Conservation (phyloP, 2,329 filamentous ascomycete genomes). For the Hypoxylon sp. region DNA sequence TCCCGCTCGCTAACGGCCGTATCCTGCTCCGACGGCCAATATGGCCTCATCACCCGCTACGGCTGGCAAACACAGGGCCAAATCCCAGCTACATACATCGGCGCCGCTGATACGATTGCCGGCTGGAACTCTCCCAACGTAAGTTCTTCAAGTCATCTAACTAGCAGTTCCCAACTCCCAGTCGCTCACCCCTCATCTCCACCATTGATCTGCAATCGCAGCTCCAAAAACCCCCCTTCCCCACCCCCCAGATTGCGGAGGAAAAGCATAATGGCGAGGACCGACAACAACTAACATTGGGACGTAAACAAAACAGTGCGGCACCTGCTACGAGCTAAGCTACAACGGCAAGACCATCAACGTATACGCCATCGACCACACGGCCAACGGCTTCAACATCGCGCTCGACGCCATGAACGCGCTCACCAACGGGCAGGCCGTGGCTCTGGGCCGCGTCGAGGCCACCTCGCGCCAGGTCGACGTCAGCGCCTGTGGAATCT, state of each 20-base stretch:
- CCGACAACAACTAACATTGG: conserved; percentile 7
- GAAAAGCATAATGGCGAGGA: too few species aligned
- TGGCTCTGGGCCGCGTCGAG: conserved; percentile 66
- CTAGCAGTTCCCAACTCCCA: background rate
- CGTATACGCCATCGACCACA: conserved; percentile 70
- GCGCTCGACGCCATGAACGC: conserved; percentile 69
- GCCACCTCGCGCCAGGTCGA: conserved; percentile 63
- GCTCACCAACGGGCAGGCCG: conserved; percentile 67
- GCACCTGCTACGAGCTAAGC: conserved; percentile 70
- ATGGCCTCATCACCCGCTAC: conserved; percentile 76
- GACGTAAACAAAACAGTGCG: conserved; percentile 61
- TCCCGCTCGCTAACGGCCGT: conserved; percentile 69
- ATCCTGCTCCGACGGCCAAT: conserved; percentile 76
- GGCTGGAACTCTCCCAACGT: conserved; percentile 68
- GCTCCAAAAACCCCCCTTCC: background rate
- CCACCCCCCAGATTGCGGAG: background rate
- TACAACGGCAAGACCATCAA: conserved; percentile 67
- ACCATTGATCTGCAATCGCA: background rate
- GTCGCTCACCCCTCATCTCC: background rate
- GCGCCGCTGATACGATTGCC: conserved; percentile 65
- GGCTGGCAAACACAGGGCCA: conserved; percentile 70
- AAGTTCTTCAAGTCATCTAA: conserved; percentile 36
- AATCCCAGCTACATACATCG: conserved; percentile 70
- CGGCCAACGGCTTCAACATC: conserved; percentile 68
- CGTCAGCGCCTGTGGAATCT: conserved; percentile 61